Conservation (phyloP, 176 grass and related monocot genomes). For the Phyllostachys edulis region DNA sequence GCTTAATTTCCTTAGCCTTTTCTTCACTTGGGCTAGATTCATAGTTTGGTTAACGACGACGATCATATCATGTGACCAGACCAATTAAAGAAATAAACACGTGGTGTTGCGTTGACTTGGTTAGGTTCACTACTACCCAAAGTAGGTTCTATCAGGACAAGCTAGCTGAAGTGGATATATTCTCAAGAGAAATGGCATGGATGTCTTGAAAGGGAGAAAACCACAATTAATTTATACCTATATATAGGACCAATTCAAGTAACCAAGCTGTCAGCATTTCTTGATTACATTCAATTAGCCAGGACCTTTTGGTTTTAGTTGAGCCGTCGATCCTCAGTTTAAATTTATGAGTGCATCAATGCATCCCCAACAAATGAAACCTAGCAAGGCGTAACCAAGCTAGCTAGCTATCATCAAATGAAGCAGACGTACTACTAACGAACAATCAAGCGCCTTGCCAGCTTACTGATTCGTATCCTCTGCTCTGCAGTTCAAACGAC, state of each 20-base stretch:
- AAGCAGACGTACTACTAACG: background rate
- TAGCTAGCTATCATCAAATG: no score
- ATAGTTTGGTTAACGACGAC: background rate
- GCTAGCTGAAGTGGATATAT: background rate
- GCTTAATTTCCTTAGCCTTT: background rate
- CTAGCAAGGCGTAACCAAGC: background rate
- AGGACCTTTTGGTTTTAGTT: background rate
- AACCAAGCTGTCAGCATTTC: background rate
- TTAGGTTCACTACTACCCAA: background rate
- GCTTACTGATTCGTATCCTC: background rate
- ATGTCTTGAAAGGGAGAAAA: background rate
- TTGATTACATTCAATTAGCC: background rate
- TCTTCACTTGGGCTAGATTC: background rate
- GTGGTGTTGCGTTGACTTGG: background rate
- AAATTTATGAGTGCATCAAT: background rate
- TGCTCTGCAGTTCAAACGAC: background rate
- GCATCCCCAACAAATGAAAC: background rate
- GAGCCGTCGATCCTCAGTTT: background rate
- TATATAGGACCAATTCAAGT: background rate
- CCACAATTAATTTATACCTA: background rate
- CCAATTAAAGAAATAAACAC: background rate
- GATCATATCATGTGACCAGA: background rate
- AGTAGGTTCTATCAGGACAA: background rate
- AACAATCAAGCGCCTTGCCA: background rate
- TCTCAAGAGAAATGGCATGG: background rate